These are phyloP conservation scores for Termitomyces sp. DNA, from an alignment of 768 basidiomycete species.

Conservation along the genomic window DNA sequence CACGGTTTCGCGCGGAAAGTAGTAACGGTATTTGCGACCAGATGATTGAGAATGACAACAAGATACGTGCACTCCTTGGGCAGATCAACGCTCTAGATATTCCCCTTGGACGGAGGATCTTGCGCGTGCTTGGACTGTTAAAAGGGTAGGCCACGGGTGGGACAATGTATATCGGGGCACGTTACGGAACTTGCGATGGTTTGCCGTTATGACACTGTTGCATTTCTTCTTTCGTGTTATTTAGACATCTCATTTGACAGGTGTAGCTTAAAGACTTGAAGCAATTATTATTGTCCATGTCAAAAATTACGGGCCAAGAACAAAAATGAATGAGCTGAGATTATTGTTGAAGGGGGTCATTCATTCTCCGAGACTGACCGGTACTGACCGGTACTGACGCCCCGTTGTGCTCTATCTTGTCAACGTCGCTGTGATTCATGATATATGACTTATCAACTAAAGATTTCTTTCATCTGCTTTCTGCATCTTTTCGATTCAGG, in stretches of 20 bases:
- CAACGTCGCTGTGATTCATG: too few relatives aligned
- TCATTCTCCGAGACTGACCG: neutral
- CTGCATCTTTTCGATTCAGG: neutral
- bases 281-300: neutral
- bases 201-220: neutral
- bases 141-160: neutral
- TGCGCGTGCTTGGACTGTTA: neutral
- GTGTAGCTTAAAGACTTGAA: neutral
- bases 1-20: conserved; percentile 7
- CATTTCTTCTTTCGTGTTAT: neutral
- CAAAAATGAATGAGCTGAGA: neutral
- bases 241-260: neutral
- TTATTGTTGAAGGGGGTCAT: neutral
- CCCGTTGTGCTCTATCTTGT: too few relatives aligned
- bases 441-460: neutral
- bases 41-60: conserved; percentile 14
- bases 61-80: conserved; percentile 16
- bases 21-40: conserved; percentile 4
- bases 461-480: neutral
- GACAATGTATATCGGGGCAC: neutral
- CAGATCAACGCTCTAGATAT: conserved; percentile 19
- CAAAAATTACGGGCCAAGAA: neutral
- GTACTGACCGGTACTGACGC: too few relatives aligned
- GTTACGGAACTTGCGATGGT: neutral
- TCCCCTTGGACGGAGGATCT: conserved; percentile 13